Evolutionary conservation across 768 basidiomycete genomes (phyloP).

Genomic region (Termitomyces sp.): DNA sequence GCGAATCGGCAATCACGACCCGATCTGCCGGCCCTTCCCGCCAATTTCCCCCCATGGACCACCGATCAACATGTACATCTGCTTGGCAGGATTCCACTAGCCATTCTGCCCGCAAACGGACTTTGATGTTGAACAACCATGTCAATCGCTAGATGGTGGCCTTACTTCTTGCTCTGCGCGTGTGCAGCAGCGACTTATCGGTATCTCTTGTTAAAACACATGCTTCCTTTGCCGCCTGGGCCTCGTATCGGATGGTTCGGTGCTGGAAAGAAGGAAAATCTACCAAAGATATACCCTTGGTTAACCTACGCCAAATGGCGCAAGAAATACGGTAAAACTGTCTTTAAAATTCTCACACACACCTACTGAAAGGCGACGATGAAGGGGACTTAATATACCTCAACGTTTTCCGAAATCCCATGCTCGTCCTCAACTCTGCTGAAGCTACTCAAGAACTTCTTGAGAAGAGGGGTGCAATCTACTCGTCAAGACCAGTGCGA

Average conservation of each 20-base stretch:
- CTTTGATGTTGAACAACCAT: background rate
- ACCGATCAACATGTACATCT: background rate
- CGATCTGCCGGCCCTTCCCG: background rate
- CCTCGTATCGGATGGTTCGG: conserved; percentile 5
- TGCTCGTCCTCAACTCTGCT: conserved; percentile 27
- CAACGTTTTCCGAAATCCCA: conserved; percentile 3
- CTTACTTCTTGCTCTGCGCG: background rate
- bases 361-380: background rate
- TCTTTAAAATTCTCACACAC: no score
- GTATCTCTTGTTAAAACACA: background rate
- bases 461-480: conserved; percentile 40
- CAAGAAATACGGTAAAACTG: conserved; percentile 1
- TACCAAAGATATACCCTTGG: conserved; percentile 8
- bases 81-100: background rate
- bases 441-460: conserved; percentile 36
- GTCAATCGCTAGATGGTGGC: background rate
- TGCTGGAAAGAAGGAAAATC: background rate
- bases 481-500: conserved; percentile 27
- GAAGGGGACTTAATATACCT: conserved; percentile 9
- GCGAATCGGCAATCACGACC: background rate
- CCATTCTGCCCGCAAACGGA: background rate
- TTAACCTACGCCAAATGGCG: conserved; percentile 5
- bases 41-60: background rate
- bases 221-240: conserved; percentile 6
- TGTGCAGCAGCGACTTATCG: background rate